Base-by-base conservation (phyloP, 2,329 filamentous ascomycete species). In the Curvularia sp. region DNA sequence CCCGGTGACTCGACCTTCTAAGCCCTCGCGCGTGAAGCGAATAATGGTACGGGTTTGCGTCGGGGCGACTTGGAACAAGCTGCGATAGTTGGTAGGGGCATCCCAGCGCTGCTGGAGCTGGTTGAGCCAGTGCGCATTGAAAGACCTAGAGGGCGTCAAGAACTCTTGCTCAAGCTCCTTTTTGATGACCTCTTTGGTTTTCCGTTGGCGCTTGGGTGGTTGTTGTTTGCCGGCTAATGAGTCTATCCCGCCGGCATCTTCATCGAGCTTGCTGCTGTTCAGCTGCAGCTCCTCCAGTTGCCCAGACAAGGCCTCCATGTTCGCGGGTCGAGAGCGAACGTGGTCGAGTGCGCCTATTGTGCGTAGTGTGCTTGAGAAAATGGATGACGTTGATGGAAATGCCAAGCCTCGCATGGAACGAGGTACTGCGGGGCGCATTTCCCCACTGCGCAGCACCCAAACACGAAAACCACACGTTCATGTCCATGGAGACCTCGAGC, bases 41-140 rank as follows among this genome's bases (percentile, higher is more conserved):
- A 92, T 97, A 66, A 97, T 89, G n/a, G 93, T 98, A 57, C 95
- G 87, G 15, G 93, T 94, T 78, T 98, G 95, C 0, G 94, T 96
- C 3, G 93, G 91, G 1, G 93, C 92, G 53, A 98, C 84, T 63
- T 89, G 87, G 78, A 96, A 97, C 18, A 98, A 84, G 55, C 92
- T 88, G n/a, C 87, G 86, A 74, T 93, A 90, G 70, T 97, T 89
- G 36, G 88, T 85, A 3, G 91, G 86, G 55, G 87, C 84, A 63
- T 97, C 91, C 95, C 94, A 99, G 74, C 88, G 82, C 83, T 94
- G 92, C 78, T 99, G 95, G 42, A 98, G 80, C 54, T 86, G 86
- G 76, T 97, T 93, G 58, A 99, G 85, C 93, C 95, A 98, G 71
- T 90, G 88, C 4, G 86, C 81, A 32, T 89, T 92, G 80, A 99